A percentile compares a stretch with the other conserved stretches of the same genome.
Conservation (phyloP, 768 basidiomycete genomes). For the Tricholoma bakamatsutake region DNA sequence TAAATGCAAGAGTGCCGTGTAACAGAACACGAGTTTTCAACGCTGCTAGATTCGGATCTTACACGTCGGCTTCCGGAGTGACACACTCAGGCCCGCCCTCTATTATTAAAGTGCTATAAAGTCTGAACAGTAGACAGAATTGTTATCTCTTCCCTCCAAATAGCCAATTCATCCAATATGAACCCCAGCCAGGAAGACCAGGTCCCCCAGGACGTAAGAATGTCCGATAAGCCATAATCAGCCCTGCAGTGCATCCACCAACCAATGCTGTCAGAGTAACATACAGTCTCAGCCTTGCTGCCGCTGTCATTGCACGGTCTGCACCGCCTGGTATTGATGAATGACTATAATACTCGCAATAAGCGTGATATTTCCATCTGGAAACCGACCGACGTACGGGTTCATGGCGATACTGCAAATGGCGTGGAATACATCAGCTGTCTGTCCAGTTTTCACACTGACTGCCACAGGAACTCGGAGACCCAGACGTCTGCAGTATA, state of each 20-base stretch:
- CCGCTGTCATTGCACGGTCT: slow-evolving; percentile 68
- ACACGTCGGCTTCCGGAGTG: slow-evolving; percentile 33
- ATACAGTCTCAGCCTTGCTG: slow-evolving; percentile 65
- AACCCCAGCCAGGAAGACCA: slow-evolving; percentile 45
- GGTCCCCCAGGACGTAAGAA: slow-evolving; percentile 56
- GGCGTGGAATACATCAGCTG: slow-evolving; percentile 81
- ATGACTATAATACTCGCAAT: slow-evolving; percentile 31
- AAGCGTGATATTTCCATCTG: not conserved
- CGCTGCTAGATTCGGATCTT: slow-evolving; percentile 39
- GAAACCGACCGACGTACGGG: slow-evolving; percentile 52
- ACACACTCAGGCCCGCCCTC: slow-evolving; percentile 1
- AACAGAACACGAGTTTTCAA: slow-evolving; percentile 24
- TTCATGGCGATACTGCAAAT: slow-evolving; percentile 82
- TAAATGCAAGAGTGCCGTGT: slow-evolving; percentile 16
- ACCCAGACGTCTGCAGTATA: slow-evolving; percentile 84
- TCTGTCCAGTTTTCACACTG: slow-evolving; percentile 81
- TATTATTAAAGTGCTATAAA: slow-evolving; percentile 6
- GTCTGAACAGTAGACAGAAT: not conserved
- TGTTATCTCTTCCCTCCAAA: slow-evolving; percentile 49
- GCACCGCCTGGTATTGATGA: slow-evolving; percentile 77
- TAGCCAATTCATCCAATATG: slow-evolving; percentile 65
- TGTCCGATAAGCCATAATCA: slow-evolving; percentile 67
- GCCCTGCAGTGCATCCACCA: slow-evolving; percentile 67
- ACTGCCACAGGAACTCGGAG: slow-evolving; percentile 95
- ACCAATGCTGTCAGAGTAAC: slow-evolving; percentile 66